A percentile compares a stretch with the other conserved stretches of the same genome.
Evolutionary conservation across 1,284 basidiomycete genomes (phyloP).

Genomic region (Cutaneotrichosporon spelunceum): DNA sequence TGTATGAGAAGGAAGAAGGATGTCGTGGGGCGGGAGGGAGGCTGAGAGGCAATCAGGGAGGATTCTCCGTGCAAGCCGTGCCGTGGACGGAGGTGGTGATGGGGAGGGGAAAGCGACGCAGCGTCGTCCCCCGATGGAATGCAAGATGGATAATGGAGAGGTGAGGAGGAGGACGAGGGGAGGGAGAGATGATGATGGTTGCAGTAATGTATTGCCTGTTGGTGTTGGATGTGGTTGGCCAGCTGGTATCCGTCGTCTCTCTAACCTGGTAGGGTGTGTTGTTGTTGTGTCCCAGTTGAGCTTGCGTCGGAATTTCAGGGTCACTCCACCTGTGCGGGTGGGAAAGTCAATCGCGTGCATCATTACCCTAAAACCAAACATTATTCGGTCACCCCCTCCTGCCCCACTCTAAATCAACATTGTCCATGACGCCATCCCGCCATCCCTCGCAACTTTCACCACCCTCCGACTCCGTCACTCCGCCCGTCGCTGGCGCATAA

Average conservation of each 20-base stretch:
- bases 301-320: not conserved
- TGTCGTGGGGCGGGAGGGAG: not conserved
- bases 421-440: not conserved
- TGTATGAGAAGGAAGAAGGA: not conserved
- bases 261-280: no score
- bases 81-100: not conserved
- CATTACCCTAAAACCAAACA: not conserved
- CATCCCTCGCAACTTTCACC: not conserved
- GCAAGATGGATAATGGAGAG: not conserved
- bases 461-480: not conserved
- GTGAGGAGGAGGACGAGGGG: not conserved
- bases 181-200: not conserved
- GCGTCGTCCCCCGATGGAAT: not conserved
- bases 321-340: not conserved
- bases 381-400: not conserved
- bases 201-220: not conserved
- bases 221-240: not conserved
- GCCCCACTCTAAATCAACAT: not conserved
- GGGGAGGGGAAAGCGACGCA: not conserved
- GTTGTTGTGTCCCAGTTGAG: not conserved
- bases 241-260: no score
- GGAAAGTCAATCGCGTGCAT: slow-evolving; percentile 7
- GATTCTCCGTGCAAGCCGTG: not conserved
- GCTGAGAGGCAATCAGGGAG: not conserved
- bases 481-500: not conserved